These are phyloP conservation scores for Syzygium oleosum DNA, from an alignment of 345 rosid genomes.

Conservation along the genomic window DNA sequence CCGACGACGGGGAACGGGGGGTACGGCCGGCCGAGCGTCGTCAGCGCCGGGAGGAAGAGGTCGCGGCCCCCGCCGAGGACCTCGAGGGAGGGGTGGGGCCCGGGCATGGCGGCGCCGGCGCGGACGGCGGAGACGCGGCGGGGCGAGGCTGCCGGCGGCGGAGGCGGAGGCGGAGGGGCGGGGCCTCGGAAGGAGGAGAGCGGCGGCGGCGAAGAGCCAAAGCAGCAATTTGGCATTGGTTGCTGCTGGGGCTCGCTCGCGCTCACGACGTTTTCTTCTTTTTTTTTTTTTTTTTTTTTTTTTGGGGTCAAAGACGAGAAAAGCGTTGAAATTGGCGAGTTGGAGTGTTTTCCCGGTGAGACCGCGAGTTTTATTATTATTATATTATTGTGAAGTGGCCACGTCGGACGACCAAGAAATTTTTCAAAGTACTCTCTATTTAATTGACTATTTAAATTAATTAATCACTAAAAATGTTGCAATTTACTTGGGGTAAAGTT, in stretches of 20 bases:
- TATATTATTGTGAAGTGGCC: neutral
- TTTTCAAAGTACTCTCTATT: neutral
- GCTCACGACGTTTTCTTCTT: accelerated
- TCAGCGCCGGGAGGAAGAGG: slow-evolving; percentile 46
- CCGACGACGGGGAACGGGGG: slow-evolving; percentile 43
- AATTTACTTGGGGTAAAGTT: neutral
- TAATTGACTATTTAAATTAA: neutral
- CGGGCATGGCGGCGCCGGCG: slow-evolving; percentile 19
- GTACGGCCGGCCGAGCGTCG: slow-evolving; percentile 39
- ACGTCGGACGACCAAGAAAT: neutral
- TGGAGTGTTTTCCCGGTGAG: neutral
- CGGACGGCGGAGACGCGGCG: slow-evolving; percentile 20
- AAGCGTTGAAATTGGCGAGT: neutral
- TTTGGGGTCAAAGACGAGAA: neutral
- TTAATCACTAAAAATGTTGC: neutral
- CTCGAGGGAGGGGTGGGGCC: slow-evolving; percentile 53
- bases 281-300: too few species aligned
- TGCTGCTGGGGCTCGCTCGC: neutral
- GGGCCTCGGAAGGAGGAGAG: neutral
- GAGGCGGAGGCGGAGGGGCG: neutral
- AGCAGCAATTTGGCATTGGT: neutral
- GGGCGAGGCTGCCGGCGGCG: slow-evolving; percentile 2
- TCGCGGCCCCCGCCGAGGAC: slow-evolving; percentile 63
- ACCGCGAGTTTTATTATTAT: neutral
- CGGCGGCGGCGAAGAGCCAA: neutral